Percentiles rank a stretch among this genome's conserved stretches.
These are phyloP conservation scores for Claviceps lovelessii DNA, from an alignment of 2,329 filamentous ascomycete species.

Conservation along the genomic window DNA sequence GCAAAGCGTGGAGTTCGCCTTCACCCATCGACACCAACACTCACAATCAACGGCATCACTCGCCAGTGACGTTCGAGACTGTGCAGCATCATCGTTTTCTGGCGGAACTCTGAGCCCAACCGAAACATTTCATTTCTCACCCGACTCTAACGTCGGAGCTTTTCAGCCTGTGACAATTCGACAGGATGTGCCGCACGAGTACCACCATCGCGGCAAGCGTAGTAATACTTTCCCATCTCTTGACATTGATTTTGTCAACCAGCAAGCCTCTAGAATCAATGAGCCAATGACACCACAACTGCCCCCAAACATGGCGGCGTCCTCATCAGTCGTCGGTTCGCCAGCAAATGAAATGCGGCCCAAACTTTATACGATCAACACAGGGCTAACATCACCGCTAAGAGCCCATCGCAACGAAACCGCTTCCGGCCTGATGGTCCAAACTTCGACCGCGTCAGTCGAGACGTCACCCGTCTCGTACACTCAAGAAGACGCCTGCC, in stretches of 20 bases:
- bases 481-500: slow-evolving; percentile 72
- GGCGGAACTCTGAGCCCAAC: slow-evolving; percentile 59
- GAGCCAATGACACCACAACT: slow-evolving; percentile 38
- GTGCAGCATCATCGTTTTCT: slow-evolving; percentile 48
- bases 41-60: slow-evolving; percentile 22
- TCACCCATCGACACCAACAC: slow-evolving; percentile 19
- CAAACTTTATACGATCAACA: slow-evolving; percentile 30
- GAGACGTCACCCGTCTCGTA: slow-evolving; percentile 50
- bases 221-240: slow-evolving; percentile 76
- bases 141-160: slow-evolving; percentile 53
- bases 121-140: slow-evolving; percentile 60
- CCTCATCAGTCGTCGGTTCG: slow-evolving; percentile 39
- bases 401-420: slow-evolving; percentile 20
- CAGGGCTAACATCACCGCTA: slow-evolving; percentile 26
- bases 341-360: slow-evolving; percentile 31
- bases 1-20: slow-evolving; percentile 18
- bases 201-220: slow-evolving; percentile 55
- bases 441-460: slow-evolving; percentile 19
- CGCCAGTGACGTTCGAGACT: slow-evolving; percentile 17
- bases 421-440: slow-evolving; percentile 20
- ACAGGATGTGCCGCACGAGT: slow-evolving; percentile 29
- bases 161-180: slow-evolving; percentile 34
- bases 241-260: slow-evolving; percentile 44
- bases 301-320: slow-evolving; percentile 30
- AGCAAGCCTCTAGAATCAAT: slow-evolving; percentile 11